Base-by-base conservation (phyloP, 805 yeast genomes). In the Schwanniomyces yamadae region DNA sequence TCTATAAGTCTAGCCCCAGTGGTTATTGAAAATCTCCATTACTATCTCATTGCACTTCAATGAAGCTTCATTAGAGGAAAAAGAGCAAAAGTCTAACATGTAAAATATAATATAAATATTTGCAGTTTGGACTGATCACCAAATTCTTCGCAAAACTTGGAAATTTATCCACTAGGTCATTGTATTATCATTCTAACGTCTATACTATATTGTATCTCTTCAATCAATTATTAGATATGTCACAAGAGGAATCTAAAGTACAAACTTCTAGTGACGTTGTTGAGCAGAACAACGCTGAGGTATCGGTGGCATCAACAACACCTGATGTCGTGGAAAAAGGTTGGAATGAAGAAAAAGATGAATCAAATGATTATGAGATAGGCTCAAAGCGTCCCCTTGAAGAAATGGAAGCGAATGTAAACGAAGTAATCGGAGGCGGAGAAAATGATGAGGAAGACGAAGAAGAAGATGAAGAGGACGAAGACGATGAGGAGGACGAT, bases 401-500 rank as follows among this genome's bases (percentile, higher is more conserved):
- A 16, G 47, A 36, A 26, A 36, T 33, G 21, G 39, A 37, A 19
- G 36, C 34, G 14, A 46, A 36, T 8, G 36, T 21, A 12, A 36
- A 34, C 19, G 51, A 39, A 8, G 54, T 33, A 11, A 48, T 40
- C 8, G 52, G 45, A 12, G 55, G 40, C 4, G 49, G 41, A 3
- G 50, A 46, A 5, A 57, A 46, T 10, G 59, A 47, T 0, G 60
- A 57, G 3, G 56, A 46, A 6, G 80, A 74, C 1, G 80, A 74
- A 0, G 77, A 71, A 0, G 77, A 59, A 0, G 77, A 66, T 0
- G 70, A 65, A 0, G 73, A 66, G 0, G 74, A 63, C 5, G 82
- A 80, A 0, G 73, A 67, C 0, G 87, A 80, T 0, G 72, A 61
- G 1, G 72, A 59, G 0, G 71, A 61, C 1, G 71, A 63, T 2